Evolutionary conservation across 805 yeast species (phyloP).

Genomic region (Zygoascus tannicola): DNA sequence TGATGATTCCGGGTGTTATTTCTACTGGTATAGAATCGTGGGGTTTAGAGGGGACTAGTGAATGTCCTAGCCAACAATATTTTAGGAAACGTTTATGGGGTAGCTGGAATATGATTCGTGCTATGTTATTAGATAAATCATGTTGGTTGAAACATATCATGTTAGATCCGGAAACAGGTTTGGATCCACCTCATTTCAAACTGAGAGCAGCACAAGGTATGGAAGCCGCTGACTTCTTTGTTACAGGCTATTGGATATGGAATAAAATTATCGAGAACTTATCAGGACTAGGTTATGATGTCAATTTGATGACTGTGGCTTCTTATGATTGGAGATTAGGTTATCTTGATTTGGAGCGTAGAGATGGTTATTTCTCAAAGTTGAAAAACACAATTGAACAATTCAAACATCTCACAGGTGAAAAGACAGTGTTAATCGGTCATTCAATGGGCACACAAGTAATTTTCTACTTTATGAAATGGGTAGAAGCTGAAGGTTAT

Average conservation of each 20-base stretch:
- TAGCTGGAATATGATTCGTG: constrained; percentile 84
- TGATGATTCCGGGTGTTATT: constrained; percentile 92
- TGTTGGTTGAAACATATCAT: constrained; percentile 92
- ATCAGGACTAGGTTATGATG: constrained; percentile 90
- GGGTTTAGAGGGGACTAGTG: constrained; percentile 67
- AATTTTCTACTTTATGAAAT: constrained; percentile 77
- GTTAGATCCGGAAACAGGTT: constrained; percentile 84
- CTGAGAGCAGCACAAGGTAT: constrained; percentile 91
- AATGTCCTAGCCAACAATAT: constrained; percentile 75
- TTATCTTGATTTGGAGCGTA: constrained; percentile 73
- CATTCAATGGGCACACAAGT: constrained; percentile 98
- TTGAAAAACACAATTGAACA: constrained; percentile 67
- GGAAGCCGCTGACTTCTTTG: constrained; percentile 92
- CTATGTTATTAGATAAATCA: constrained; percentile 82
- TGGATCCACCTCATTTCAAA: constrained; percentile 78
- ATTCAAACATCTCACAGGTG: constrained; percentile 41
- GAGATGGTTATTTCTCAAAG: constrained; percentile 79
- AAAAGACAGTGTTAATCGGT: constrained; percentile 68
- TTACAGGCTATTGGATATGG: constrained; percentile 99
- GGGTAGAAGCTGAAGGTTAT: constrained; percentile 88
- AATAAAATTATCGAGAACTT: constrained; percentile 88
- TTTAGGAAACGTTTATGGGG: constrained; percentile 96
- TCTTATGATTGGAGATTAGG: constrained; percentile 95
- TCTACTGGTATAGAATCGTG: constrained; percentile 93
- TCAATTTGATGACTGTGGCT: constrained; percentile 83